Evolutionary conservation across 2,329 filamentous ascomycete species (phyloP), one percentile per base, ranked within the genome.

Genomic region (Xenoacremonium recifei): DNA sequence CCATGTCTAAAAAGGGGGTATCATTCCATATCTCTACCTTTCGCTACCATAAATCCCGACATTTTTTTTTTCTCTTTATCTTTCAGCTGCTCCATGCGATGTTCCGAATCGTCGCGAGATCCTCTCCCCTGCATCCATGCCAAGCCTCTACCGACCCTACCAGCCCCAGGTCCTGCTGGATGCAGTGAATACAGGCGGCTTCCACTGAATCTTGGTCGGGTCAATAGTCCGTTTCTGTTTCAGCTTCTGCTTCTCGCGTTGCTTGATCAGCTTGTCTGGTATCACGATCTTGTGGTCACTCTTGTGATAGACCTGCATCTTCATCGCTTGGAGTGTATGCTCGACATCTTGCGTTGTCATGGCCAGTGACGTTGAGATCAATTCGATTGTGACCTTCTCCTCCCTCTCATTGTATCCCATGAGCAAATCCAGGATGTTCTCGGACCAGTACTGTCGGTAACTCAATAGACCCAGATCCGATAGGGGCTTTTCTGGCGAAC

Each of bases 331-430:
- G 38, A 99, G 69, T 0, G 93, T 97, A 64, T 96, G 90, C 65
- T 97, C 83, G 12, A 99, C 92, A 63, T 99, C 93, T 58, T 90
- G 89, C 5, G 90, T 91, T n/a, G 92, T 97, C 92, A 99, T 97
- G 3, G 91, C 87, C 7, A 93, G 82, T 23, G 82, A 67, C 5
- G 79, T 74, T 1, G 89, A 91, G 39, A 99, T 80, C 37, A 87
- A 81, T 57, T 96, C 91, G 40, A 97, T 91, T 42, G 87, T 95
- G 40, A 88, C 85, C 59, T 82, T 84, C 11, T 85, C 81, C 7
- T 82, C 80, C 15, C 74, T 70, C 47, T 85, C 84, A 46, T 84
- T 84, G 37, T 77, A 78, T 36, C 85, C 84, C 35, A 95, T 70
- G n/a, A 99, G 74, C 12, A 95, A 64, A 45, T 96, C 91, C 4